Evolutionary conservation across 441 rosid species (phyloP).

Genomic region (Arabidopsis lyrata): DNA sequence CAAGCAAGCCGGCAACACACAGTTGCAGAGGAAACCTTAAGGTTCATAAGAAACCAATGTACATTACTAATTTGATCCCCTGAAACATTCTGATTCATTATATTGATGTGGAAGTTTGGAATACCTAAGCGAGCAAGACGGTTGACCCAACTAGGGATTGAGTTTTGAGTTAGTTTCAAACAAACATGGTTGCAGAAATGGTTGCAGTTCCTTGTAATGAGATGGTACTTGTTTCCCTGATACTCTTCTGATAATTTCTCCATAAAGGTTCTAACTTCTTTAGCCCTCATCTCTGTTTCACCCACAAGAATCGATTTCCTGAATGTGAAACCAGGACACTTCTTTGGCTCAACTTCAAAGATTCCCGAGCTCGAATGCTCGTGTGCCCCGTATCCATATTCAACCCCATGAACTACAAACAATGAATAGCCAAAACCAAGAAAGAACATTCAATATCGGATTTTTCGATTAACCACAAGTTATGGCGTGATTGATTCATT

Average conservation of each 20-base stretch:
- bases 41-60: neutral
- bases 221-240: slow-evolving; percentile 78
- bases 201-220: slow-evolving; percentile 91
- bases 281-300: slow-evolving; percentile 76
- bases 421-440: neutral
- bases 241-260: slow-evolving; percentile 73
- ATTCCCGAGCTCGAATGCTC: slow-evolving; percentile 77
- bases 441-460: neutral
- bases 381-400: slow-evolving; percentile 94
- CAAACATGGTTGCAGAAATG: slow-evolving; percentile 92
- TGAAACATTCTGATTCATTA: neutral
- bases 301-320: slow-evolving; percentile 89
- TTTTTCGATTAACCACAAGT: neutral
- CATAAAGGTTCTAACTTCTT: slow-evolving; percentile 76
- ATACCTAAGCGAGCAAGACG: slow-evolving; percentile 96
- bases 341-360: slow-evolving; percentile 91
- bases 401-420: slow-evolving; percentile 78
- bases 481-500: neutral
- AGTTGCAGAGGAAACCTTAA: slow-evolving; percentile 80
- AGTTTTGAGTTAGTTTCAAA: slow-evolving; percentile 62
- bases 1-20: slow-evolving; percentile 85
- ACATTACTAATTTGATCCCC: neutral
- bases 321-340: slow-evolving; percentile 88
- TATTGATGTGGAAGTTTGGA: neutral
- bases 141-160: slow-evolving; percentile 93